phyloP scores from a whole-genome alignment of 371 early-diverging fungal species.

The Rhizopus sp. region DNA sequence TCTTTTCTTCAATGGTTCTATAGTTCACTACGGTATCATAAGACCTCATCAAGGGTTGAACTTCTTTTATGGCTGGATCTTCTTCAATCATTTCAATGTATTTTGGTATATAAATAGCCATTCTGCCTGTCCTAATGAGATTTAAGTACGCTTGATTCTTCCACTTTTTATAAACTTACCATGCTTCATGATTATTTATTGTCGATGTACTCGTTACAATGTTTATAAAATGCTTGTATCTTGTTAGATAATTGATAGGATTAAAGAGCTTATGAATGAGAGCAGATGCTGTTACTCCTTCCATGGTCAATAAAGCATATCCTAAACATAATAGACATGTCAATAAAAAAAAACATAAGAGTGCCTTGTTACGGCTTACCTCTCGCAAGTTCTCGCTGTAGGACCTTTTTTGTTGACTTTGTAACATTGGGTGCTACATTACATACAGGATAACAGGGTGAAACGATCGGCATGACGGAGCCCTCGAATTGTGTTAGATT shows the following conservation, averaged over 20 bases:
- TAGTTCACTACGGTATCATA: conserved; percentile 6
- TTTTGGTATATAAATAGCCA: conserved; percentile 33
- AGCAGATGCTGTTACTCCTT: background rate
- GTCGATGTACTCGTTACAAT: conserved; percentile 27
- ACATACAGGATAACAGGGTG: conserved; percentile 44
- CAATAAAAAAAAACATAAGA: background rate
- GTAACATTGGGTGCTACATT: conserved; percentile 36
- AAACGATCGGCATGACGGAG: conserved; percentile 42
- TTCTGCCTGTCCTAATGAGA: conserved; percentile 31
- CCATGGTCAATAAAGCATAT: background rate
- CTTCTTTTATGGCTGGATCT: conserved; percentile 7
- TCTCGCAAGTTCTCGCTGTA: conserved; percentile 37
- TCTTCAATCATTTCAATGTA: conserved; percentile 29
- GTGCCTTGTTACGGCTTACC: conserved; percentile 19
- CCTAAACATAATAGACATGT: background rate
- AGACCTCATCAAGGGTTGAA: conserved; percentile 30
- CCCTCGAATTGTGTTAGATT: conserved; percentile 25
- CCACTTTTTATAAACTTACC: conserved; percentile 21
- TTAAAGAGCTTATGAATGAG: conserved; percentile 31
- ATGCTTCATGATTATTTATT: conserved; percentile 34
- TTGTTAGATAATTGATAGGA: conserved; percentile 19
- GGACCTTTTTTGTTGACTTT: conserved; percentile 26
- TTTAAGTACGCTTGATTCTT: background rate
- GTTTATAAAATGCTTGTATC: conserved; percentile 31
- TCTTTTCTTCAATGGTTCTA: conserved; percentile 23